Percentiles rank a stretch among this genome's conserved stretches.
These are phyloP conservation scores for Alternaria sp. DNA, from an alignment of 2,329 filamentous ascomycete genomes.

Conservation along the genomic window DNA sequence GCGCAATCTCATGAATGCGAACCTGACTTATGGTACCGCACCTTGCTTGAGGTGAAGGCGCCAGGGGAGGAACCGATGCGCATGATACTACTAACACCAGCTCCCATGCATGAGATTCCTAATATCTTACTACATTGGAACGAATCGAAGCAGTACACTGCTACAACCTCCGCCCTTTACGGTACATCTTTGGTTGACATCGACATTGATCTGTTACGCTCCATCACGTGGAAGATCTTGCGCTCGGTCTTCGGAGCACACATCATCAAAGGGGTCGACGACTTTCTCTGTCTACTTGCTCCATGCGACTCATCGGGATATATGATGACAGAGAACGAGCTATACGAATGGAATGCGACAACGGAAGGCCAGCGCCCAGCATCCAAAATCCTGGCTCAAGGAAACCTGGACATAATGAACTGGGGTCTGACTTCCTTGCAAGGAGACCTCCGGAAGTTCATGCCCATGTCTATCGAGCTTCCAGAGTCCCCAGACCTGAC, in stretches of 20 bases:
- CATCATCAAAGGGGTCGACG: slow-evolving; percentile 29
- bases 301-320: slow-evolving; percentile 23
- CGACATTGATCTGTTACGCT: slow-evolving; percentile 26
- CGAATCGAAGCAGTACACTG: slow-evolving; percentile 25
- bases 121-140: slow-evolving; percentile 42
- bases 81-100: slow-evolving; percentile 32
- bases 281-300: slow-evolving; percentile 41
- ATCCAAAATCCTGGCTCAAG: slow-evolving; percentile 14
- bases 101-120: slow-evolving; percentile 24
- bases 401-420: neutral
- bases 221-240: slow-evolving; percentile 37
- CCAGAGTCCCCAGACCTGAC: neutral
- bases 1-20: slow-evolving; percentile 18
- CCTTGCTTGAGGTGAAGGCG: slow-evolving; percentile 21
- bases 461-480: slow-evolving; percentile 7
- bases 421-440: slow-evolving; percentile 34
- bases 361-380: slow-evolving; percentile 19
- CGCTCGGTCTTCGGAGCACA: slow-evolving; percentile 23
- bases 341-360: slow-evolving; percentile 23
- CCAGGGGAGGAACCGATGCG: slow-evolving; percentile 18
- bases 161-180: slow-evolving; percentile 20
- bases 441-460: slow-evolving; percentile 32
- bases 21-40: slow-evolving; percentile 26
- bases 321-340: slow-evolving; percentile 7
- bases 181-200: slow-evolving; percentile 12